These are phyloP conservation scores for Candida glucosophila DNA, from an alignment of 1,139 yeast genomes.

Conservation along the genomic window DNA sequence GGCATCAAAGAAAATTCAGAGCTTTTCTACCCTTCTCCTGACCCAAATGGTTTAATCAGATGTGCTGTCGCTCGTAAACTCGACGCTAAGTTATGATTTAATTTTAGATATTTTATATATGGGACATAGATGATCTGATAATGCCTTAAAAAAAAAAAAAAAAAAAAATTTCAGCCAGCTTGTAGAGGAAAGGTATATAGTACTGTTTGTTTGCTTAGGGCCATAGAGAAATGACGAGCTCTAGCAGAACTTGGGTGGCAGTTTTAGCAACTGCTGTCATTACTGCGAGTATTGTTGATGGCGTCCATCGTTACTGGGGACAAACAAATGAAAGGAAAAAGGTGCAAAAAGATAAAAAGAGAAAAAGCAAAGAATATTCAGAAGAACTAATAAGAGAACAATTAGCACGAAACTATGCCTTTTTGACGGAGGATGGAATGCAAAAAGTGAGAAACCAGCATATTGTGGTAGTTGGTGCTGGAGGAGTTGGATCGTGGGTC, in stretches of 20 bases:
- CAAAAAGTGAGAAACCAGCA: conserved; percentile 62
- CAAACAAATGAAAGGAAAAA: conserved; percentile 1
- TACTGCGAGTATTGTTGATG: conserved; percentile 31
- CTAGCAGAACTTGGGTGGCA: conserved; percentile 18
- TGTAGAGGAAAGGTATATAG: too few relatives aligned
- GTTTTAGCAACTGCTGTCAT: conserved; percentile 33
- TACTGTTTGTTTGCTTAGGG: too few relatives aligned
- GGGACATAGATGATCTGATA: too few relatives aligned
- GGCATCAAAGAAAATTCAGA: conserved; percentile 74
- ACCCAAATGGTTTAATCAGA: conserved; percentile 87
- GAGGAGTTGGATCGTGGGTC: conserved; percentile 98
- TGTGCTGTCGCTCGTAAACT: conserved; percentile 67
- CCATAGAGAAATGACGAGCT: conserved; percentile 3
- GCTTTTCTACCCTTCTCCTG: conserved; percentile 81
- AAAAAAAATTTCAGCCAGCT: too few relatives aligned
- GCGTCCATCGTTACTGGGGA: conserved; percentile 21
- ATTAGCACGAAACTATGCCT: conserved; percentile 87
- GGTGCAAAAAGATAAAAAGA: neutral
- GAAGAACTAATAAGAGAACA: conserved; percentile 83
- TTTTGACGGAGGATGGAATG: conserved; percentile 81
- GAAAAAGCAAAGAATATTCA: conserved; percentile 27
- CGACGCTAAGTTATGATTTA: conserved; percentile 22
- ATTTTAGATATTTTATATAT: too few relatives aligned
- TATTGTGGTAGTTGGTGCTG: conserved; percentile 91
- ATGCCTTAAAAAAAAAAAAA: too few relatives aligned